phyloP scores from a whole-genome alignment of 2,329 filamentous ascomycete species.

The Alternaria incomplexa region DNA sequence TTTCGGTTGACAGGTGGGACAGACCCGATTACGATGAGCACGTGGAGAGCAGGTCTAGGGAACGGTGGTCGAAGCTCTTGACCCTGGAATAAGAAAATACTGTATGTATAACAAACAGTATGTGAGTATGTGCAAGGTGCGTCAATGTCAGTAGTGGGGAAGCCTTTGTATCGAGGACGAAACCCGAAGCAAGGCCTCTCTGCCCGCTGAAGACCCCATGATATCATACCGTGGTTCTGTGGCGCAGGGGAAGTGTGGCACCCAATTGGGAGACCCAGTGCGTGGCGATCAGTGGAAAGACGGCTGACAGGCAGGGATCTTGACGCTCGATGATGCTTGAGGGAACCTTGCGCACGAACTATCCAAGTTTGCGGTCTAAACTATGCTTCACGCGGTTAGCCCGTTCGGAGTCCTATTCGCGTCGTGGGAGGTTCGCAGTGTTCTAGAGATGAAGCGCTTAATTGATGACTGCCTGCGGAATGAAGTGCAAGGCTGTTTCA shows the following conservation, averaged over 20 bases:
- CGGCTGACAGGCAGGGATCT: constrained; percentile 27
- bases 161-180: constrained; percentile 8
- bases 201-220: constrained; percentile 20
- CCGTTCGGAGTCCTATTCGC: neutral
- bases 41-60: neutral
- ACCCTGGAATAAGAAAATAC: neutral
- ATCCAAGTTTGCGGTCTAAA: constrained; percentile 11
- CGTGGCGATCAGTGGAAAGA: constrained; percentile 19
- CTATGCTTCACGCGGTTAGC: constrained; percentile 1
- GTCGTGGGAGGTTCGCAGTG: neutral
- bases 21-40: neutral
- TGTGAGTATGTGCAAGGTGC: constrained; percentile 1
- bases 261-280: constrained; percentile 18
- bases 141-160: constrained; percentile 1
- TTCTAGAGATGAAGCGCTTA: neutral
- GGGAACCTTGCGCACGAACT: constrained; percentile 6
- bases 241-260: constrained; percentile 30
- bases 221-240: constrained; percentile 32
- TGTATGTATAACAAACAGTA: neutral
- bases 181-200: constrained; percentile 14
- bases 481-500: neutral
- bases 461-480: neutral
- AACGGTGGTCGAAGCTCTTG: neutral
- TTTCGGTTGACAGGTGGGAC: neutral
- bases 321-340: constrained; percentile 29